Percentiles rank a stretch among this genome's conserved stretches.
Evolutionary conservation across 441 rosid species (phyloP).

Genomic region (Populus hybrid): DNA sequence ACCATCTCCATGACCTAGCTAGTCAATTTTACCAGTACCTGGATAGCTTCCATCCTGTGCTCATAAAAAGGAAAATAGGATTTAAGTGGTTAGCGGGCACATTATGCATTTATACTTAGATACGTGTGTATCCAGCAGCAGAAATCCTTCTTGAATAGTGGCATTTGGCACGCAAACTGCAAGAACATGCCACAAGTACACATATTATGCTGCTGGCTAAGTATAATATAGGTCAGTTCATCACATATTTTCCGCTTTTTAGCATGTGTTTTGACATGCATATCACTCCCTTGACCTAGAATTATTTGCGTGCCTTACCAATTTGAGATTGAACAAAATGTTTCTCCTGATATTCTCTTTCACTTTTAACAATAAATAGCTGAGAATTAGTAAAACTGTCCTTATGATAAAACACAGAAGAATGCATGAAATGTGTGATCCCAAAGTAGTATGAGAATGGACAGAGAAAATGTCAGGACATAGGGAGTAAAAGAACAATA

Average conservation of each 20-base stretch:
- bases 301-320: background rate
- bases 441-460: background rate
- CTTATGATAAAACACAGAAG: background rate
- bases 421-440: background rate
- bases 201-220: too few relatives aligned
- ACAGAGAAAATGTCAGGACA: background rate
- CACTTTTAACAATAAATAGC: background rate
- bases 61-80: slow-evolving; percentile 5
- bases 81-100: slow-evolving; percentile 3
- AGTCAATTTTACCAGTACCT: slow-evolving; percentile 78
- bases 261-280: background rate
- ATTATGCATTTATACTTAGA: background rate
- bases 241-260: background rate
- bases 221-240: too few relatives aligned
- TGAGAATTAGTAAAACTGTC: too few relatives aligned
- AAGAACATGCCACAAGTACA: background rate
- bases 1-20: slow-evolving; percentile 74
- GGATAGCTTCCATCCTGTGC: slow-evolving; percentile 91
- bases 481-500: background rate
- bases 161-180: background rate
- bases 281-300: background rate
- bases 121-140: background rate
- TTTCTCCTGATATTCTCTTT: background rate
- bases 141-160: background rate
- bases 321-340: background rate